Base-by-base conservation (phyloP, 345 rosid species). In the Orychophragmus violaceus region DNA sequence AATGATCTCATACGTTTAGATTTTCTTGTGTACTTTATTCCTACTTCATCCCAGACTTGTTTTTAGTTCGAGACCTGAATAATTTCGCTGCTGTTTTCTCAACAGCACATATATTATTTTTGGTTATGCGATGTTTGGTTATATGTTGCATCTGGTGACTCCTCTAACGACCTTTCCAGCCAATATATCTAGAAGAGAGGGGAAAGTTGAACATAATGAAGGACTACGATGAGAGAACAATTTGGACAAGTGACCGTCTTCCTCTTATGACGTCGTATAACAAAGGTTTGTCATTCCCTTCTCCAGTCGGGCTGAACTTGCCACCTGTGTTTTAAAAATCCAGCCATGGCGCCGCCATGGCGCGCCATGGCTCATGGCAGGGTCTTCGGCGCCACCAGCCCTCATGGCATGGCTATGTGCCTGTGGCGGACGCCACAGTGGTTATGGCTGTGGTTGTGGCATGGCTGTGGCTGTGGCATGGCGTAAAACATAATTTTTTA, bases 191-290 rank as follows among this genome's bases (percentile, higher is more conserved):
- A 74, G 97, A 93, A 82, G 98, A 93, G 76, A 82, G 96, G 78
- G 98, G 95, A 72, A 90, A 87, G 62, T 44, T 85, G 64, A 84
- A 76, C 78, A 71, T 81, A 63, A 82, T 88, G 95, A 90, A 78
- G 76, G 94, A 88, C 67, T 84, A 74, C 75, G 91, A 88, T 71
- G 98, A 93, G 76, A 85, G 87, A 80, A 87, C 96, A 70, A 90
- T 93, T 77, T 93, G 97, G 98, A 85, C 96, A 1, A 90, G 96
- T 49, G 87, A 82, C 66, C 80, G 6, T 69, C 72, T 93, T 61
- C 90, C 96, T 71, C 82, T 90, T 68, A 81, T 88, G 87, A 95
- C 96, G 64, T 83, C 97, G 42, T 93, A 82, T 77, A 88, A 88
- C 77, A 82, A 83, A 90, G 92, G 98, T 93, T 77, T 64, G 63